Evolutionary conservation across 1,139 yeast genomes (phyloP).

Genomic region (Pichia sp.): DNA sequence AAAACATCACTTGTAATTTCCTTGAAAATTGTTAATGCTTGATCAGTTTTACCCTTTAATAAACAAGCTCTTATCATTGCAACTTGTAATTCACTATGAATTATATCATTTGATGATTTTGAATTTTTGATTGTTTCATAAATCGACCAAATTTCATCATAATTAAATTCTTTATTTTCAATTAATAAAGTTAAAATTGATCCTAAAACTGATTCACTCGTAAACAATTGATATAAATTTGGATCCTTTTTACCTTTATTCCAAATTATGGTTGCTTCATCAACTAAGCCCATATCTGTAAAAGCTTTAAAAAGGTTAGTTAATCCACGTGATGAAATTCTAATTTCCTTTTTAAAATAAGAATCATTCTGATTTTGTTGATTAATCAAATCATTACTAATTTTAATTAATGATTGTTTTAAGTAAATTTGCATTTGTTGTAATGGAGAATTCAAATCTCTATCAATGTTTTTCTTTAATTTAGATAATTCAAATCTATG

Average conservation of each 20-base stretch:
- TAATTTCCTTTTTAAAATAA: constrained; percentile 4
- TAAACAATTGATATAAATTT: constrained; percentile 27
- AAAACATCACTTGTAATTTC: constrained; percentile 35
- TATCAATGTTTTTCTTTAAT: constrained; percentile 44
- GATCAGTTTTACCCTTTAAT: constrained; percentile 40
- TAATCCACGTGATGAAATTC: constrained; percentile 44
- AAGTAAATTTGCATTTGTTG: constrained; percentile 39
- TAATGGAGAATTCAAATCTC: constrained; percentile 43
- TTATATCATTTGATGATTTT: constrained; percentile 15
- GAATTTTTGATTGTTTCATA: constrained; percentile 36
- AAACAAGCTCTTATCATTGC: constrained; percentile 57
- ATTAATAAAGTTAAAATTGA: constrained; percentile 63
- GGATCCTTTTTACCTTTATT: constrained; percentile 33
- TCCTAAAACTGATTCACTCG: constrained; percentile 55
- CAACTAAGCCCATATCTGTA: constrained; percentile 44
- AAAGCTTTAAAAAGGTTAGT: constrained; percentile 52
- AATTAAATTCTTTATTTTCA: constrained; percentile 51
- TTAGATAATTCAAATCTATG: constrained; percentile 42
- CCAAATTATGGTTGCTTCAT: constrained; percentile 51
- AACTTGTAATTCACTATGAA: constrained; percentile 45
- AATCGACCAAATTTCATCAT: constrained; percentile 48
- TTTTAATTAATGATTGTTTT: constrained; percentile 36
- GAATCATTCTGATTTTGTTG: background rate
- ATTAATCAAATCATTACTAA: constrained; percentile 41
- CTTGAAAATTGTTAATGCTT: constrained; percentile 45